Base-by-base conservation (phyloP, 2,329 filamentous ascomycete species). In the Hypocreales sp. region DNA sequence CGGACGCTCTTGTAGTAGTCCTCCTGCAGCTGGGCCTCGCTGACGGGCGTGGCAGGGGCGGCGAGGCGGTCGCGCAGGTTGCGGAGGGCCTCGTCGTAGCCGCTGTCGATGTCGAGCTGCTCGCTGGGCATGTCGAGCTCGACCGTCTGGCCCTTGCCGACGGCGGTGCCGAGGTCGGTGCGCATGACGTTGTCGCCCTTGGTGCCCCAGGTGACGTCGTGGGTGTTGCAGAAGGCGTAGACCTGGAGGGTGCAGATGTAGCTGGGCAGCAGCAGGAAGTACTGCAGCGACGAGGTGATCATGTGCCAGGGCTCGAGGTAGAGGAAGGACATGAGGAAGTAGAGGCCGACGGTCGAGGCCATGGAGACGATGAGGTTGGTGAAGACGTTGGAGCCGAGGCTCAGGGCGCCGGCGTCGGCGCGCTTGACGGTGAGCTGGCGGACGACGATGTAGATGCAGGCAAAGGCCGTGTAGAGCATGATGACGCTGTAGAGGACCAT, bases 231-330 rank as follows among this genome's bases (percentile, higher is more conserved):
- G 55, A 98, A 98, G 23, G 90, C 90, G 56, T 98, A 98, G 13
- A 95, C 84, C 53, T 98, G 90, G 3, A 98, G 67, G 0, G 83
- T 95, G 60, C 90, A 95, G 54, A 98, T 92, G 60, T 95, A 98
- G 21, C 67, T 77, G 0, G 90, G 90, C 20, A 98, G 64, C 15
- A 98, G 72, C 25, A 86, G 67, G 50, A 98, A 94, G 61, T 98
- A 98, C 50, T 94, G 86, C 1, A 66, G 71, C 0, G 81, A 75
- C 0, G 78, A 87, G 9, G 90, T 98, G 57, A 98, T 79, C 80
- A 98, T 90, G 61, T 98, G 90, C 90, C 90, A 98, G 0, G 90
- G 90, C 41, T 98, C 92, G 25, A 98, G 71, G 55, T 98, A 98
- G 34, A 98, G 58, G 58, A 98, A 83, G 15, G 79, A 90, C 76